Conservation (phyloP, 768 basidiomycete species). For the Pleurotus pulmonarius region DNA sequence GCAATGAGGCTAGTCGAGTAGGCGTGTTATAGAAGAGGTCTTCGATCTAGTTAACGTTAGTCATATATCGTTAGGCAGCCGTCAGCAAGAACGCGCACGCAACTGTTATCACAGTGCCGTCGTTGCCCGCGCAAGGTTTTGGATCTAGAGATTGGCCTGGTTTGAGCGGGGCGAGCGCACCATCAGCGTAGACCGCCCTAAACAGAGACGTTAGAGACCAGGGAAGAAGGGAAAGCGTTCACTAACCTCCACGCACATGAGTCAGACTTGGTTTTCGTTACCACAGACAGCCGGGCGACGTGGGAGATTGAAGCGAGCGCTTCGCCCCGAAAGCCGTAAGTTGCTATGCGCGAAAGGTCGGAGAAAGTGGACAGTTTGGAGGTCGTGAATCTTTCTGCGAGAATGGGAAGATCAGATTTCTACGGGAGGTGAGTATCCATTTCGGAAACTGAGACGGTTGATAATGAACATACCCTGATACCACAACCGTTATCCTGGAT, state of each 20-base stretch:
- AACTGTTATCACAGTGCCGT: slow-evolving; percentile 88
- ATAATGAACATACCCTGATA: slow-evolving; percentile 62
- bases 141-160: slow-evolving; percentile 72
- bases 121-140: slow-evolving; percentile 89
- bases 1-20: slow-evolving; percentile 79
- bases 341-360: slow-evolving; percentile 78
- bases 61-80: not conserved
- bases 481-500: slow-evolving; percentile 97
- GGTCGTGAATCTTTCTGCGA: slow-evolving; percentile 94
- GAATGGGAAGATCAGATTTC: slow-evolving; percentile 85
- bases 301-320: slow-evolving; percentile 95
- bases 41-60: slow-evolving; percentile 61
- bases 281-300: slow-evolving; percentile 81
- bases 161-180: slow-evolving; percentile 65
- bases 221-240: not conserved
- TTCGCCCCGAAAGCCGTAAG: slow-evolving; percentile 97
- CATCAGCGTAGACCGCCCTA: slow-evolving; percentile 83
- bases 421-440: slow-evolving; percentile 23
- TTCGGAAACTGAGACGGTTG: not conserved
- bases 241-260: slow-evolving; percentile 91
- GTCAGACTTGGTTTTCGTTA: slow-evolving; percentile 86
- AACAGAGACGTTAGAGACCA: slow-evolving; percentile 5
- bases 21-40: slow-evolving; percentile 95
- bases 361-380: slow-evolving; percentile 87
- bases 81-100: not conserved